Evolutionary conservation across 2,329 filamentous ascomycete genomes (phyloP), one percentile per base, ranked within the genome.

Genomic region (Pseudopithomyces chartarum): DNA sequence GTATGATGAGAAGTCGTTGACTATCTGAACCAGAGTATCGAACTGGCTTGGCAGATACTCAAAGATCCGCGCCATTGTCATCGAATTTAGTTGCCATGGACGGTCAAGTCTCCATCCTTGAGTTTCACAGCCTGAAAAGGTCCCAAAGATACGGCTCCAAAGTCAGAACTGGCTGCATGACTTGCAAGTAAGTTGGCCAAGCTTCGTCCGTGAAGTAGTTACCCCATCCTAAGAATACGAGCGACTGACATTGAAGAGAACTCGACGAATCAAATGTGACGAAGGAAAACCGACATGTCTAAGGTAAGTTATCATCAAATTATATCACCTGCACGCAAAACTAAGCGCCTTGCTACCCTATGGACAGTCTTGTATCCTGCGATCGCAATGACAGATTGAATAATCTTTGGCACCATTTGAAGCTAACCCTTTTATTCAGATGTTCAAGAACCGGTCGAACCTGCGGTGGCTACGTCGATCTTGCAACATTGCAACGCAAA

Each of bases 361-460:
- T 6, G 3, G 34, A 5, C n/a, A n/a, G 13, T n/a, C 5, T 13
- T 38, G 34, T 5, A 2, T 20, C 29, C 26, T 23, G 2, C n/a
- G 3, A n/a, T 22, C 29, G 4, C 38, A n/a, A 51, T 19, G 19
- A n/a, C n/a, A n/a, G n/a, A 29, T 39, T 23, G 15, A 45, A 43
- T 19, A 20, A 8, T 44, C 29, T n/a, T 23, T 36, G 53, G 4
- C 26, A 29, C 8, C 26, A 29, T 23, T 60, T 23, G 33, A 2
- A 32, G 17, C 58, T 43, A 50, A 42, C 56, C 61, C 22, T 63
- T 42, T 17, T 40, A 13, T 6, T 7, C 40, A 71, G 67, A 56
- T 71, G 70, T 46, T 67, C 60, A 3, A 66, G 63, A 42, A 70
- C 65, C 39, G 66, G 67, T 19, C 68, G 69, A 33, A 60, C 60